Base-by-base conservation (phyloP, 2,329 filamentous ascomycete species). In the Zalaria sp. region DNA sequence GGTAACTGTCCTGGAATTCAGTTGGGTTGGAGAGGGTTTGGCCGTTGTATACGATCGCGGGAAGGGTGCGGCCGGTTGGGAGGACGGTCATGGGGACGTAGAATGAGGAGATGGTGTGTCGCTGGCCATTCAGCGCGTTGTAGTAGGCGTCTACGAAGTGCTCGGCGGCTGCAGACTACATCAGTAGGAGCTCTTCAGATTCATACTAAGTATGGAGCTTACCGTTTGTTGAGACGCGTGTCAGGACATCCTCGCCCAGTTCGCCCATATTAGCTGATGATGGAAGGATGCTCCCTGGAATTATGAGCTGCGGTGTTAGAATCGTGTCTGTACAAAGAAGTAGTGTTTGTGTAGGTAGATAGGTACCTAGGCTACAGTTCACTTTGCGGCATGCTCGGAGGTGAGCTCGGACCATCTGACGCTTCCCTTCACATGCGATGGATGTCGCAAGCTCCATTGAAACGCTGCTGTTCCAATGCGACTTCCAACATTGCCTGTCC, bases 31-130 rank as follows among this genome's bases (percentile, higher is more conserved):
- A 60, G 32, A 84, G 65, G 2, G 74, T 61, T 38, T 78, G 77
- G 52, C 87, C 86, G 64, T 93, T 93, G 69, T 87, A 80, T 53
- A 77, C 74, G 53, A 94, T 87, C 56, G 79, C 76, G 40, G 83
- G 65, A 3, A 69, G 53, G 0, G 60, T 71, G 29, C 68, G 66
- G 25, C 68, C 62, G 46, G 68, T 64, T n/a, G 72, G 73, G 45
- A 69, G 64, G 7, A 69, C 51, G 25, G 72, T 73, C 39, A 69
- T 61, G 56, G 75, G 73, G 49, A 78, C 65, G 67, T 93, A 93
- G 68, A 79, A 93, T n/a, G 66, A 64, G 11, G 72, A 57, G 9
- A 93, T 71, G 6, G 67, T 65, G 35, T 65, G 60, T 47, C 72
- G 69, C 35, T 68, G 61, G 44, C 69, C 72, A 60, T 81, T 77